phyloP scores from a whole-genome alignment of 768 basidiomycete species.

The Leucosporidium yakuticum region DNA sequence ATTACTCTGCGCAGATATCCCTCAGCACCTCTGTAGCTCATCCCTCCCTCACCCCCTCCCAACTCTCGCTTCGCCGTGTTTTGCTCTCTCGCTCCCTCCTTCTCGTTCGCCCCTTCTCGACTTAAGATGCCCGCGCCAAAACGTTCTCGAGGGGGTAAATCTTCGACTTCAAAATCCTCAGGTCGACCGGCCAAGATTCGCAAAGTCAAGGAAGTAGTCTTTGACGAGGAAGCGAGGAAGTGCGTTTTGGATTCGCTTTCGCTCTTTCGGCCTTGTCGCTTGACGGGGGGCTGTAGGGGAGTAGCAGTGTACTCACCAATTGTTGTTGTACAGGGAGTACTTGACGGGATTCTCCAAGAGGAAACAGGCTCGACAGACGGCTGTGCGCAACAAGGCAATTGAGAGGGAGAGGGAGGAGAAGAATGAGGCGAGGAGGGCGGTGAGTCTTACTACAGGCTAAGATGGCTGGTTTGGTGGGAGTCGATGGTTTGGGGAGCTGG shows the following conservation, averaged over 20 bases:
- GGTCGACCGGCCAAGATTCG: constrained; percentile 24
- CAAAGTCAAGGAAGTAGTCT: constrained; percentile 33
- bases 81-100: too few species aligned
- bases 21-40: too few species aligned
- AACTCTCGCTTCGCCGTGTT: too few species aligned
- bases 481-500: too few species aligned
- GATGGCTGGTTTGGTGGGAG: too few species aligned
- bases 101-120: too few species aligned
- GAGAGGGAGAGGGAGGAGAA: constrained; percentile 27
- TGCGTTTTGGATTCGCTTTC: too few species aligned
- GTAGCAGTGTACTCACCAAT: not conserved
- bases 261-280: not conserved
- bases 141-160: too few species aligned
- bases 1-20: too few species aligned
- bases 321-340: constrained; percentile 16
- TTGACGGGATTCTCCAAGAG: constrained; percentile 32
- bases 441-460: not conserved
- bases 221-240: constrained; percentile 29
- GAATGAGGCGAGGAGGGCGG: constrained; percentile 13
- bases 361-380: constrained; percentile 30
- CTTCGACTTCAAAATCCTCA: too few species aligned
- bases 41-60: too few species aligned
- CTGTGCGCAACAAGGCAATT: constrained; percentile 23
- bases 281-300: not conserved
- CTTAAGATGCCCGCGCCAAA: too few species aligned